These are phyloP conservation scores for Eucalyptus regnans DNA, from an alignment of 345 rosid genomes.

Conservation along the genomic window DNA sequence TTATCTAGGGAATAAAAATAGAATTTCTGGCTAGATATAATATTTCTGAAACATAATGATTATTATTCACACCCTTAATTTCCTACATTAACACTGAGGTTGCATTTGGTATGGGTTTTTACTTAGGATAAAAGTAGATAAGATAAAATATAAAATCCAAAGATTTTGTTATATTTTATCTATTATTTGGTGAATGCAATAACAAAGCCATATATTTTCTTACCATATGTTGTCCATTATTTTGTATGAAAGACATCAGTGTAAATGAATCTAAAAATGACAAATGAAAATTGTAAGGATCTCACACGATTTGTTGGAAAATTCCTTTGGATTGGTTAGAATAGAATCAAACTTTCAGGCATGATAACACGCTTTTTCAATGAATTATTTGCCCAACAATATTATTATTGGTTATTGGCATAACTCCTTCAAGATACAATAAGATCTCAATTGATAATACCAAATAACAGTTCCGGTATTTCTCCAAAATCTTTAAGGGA, in stretches of 20 bases:
- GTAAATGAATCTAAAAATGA: background rate
- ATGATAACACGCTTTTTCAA: accelerated
- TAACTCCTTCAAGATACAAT: too few relatives aligned
- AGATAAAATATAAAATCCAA: background rate
- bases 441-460: too few relatives aligned
- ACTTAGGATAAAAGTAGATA: background rate
- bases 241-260: too few relatives aligned
- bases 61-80: background rate
- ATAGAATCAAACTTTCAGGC: too few relatives aligned
- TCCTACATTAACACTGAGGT: background rate
- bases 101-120: background rate
- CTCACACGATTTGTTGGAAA: background rate
- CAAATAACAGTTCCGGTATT: too few relatives aligned
- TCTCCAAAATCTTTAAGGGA: too few relatives aligned
- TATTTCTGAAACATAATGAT: accelerated
- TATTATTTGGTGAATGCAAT: background rate
- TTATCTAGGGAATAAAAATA: too few relatives aligned
- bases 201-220: too few relatives aligned
- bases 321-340: too few relatives aligned
- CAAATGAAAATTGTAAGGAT: background rate
- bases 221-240: background rate
- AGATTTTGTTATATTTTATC: background rate
- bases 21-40: accelerated
- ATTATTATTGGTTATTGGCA: too few relatives aligned
- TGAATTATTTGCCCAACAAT: too few relatives aligned